Conservation (phyloP, 2,329 filamentous ascomycete genomes). For the Boeremia exigua region DNA sequence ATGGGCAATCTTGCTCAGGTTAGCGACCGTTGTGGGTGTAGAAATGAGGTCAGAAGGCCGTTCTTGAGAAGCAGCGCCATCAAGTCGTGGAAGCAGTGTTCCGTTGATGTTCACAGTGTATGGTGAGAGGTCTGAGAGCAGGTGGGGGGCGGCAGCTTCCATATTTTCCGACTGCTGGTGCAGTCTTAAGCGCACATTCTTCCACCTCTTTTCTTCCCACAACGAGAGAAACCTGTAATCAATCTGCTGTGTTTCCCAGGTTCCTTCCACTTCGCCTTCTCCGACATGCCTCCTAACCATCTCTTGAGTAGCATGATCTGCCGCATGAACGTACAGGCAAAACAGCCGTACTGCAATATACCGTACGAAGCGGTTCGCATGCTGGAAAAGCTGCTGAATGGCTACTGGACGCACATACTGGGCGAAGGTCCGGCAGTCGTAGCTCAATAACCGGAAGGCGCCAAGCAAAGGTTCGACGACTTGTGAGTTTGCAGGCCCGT, state of each 20-base stretch:
- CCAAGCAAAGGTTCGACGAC: conserved; percentile 65
- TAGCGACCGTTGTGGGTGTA: conserved; percentile 74
- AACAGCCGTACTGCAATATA: conserved; percentile 85
- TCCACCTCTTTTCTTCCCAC: conserved; percentile 67
- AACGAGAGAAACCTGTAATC: conserved; percentile 78
- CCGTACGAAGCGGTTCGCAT: conserved; percentile 65
- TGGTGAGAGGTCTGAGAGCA: conserved; percentile 35
- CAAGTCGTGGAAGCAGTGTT: conserved; percentile 48
- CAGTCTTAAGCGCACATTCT: conserved; percentile 22
- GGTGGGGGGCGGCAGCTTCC: background rate
- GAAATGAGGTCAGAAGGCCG: conserved; percentile 54
- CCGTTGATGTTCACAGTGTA: conserved; percentile 45
- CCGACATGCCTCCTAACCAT: conserved; percentile 73
- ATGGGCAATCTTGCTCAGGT: conserved; percentile 72
- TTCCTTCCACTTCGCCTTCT: conserved; percentile 66
- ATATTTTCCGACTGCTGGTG: conserved; percentile 3
- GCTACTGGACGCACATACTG: conserved; percentile 68
- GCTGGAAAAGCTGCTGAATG: conserved; percentile 72
- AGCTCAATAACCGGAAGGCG: conserved; percentile 78
- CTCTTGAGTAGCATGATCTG: conserved; percentile 77
- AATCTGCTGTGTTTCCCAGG: conserved; percentile 76
- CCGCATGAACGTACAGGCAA: conserved; percentile 76
- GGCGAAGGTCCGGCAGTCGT: conserved; percentile 73
- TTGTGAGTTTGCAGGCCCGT: background rate
- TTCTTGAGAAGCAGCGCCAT: conserved; percentile 36